Evolutionary conservation across 352 stramenopile species (phyloP), one percentile per base, ranked within the genome.

Genomic region (Lagenidium sp.): DNA sequence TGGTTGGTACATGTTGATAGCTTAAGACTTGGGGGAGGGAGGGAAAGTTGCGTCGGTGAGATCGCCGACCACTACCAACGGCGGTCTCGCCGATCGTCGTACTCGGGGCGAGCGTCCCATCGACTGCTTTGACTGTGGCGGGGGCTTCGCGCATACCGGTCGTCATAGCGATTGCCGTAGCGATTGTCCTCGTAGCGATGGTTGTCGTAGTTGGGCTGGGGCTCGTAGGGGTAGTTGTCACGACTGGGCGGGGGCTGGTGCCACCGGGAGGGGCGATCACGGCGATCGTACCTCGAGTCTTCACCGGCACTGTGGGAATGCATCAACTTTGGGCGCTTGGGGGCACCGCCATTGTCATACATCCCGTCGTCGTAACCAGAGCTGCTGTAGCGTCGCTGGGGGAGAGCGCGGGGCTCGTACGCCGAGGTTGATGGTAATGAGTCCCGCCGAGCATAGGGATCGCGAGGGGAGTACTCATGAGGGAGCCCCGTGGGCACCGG

Each of bases 251-350:
- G 67, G 34, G 48, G 68, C 63, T 41, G 58, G 30, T 48, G 56
- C 65, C 25, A 58, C 50, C 65, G 30, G 23, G 55, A 58, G 47
- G 53, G 34, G 29, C 51, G 41, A n/a, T 62, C 60, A 7, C 47
- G 57, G 31, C 56, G 57, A 65, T 31, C 71, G 53, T 18, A 63
- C 55, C 37, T 79, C 72, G 50, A 77, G 53, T 37, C n/a, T n/a
- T n/a, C n/a, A n/a, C n/a, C n/a, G n/a, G n/a, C n/a, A n/a, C 69
- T 84, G 45, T 84, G 70, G 35, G 72, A 65, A 29, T 88, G 75
- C 30, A 77, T 48, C 22, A 88, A 56, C 50, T 79, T 80, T 4
- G 67, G 52, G 6, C 75, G 63, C 58, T 87, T 87, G 30, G 36
- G 6, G 6, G 34, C 34, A 18, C 20, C 8, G 34, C n/a, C n/a